Conservation (phyloP, 164 flowering plant species). For the Pachysandra terminalis region DNA sequence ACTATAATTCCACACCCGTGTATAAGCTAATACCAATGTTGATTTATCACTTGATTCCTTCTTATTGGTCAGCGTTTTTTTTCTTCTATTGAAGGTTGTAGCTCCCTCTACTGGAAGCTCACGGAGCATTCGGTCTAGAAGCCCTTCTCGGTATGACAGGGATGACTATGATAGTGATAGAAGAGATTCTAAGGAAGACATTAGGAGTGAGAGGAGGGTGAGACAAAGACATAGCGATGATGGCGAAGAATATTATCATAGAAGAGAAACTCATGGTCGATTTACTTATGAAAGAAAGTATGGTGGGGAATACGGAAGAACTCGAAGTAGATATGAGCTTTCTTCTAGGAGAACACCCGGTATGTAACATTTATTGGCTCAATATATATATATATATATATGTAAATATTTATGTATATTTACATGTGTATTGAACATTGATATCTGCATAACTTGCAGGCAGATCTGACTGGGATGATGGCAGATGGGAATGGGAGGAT, state of each 20-base stretch:
- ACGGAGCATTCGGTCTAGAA: slow-evolving; percentile 24
- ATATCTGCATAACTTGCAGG: slow-evolving; percentile 30
- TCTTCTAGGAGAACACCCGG: slow-evolving; percentile 61
- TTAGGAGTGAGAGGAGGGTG: slow-evolving; percentile 30
- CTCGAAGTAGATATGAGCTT: slow-evolving; percentile 45
- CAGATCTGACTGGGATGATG: slow-evolving; percentile 90
- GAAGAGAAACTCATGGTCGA: slow-evolving; percentile 36
- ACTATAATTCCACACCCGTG: no score
- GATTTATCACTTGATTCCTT: not conserved
- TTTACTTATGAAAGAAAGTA: slow-evolving; percentile 31
- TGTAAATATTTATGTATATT: not conserved
- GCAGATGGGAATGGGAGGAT: slow-evolving; percentile 91
- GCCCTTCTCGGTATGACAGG: slow-evolving; percentile 33
- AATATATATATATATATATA: not conserved
- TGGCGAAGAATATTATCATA: slow-evolving; percentile 21
- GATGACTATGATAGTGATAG: slow-evolving; percentile 34
- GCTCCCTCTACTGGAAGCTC: slow-evolving; percentile 34
- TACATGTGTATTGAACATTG: not conserved
- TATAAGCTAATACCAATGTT: no score
- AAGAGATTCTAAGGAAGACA: slow-evolving; percentile 33
- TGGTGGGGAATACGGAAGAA: slow-evolving; percentile 40
- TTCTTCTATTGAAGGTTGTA: slow-evolving; percentile 28
- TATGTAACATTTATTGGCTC: slow-evolving; percentile 15
- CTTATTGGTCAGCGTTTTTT: not conserved
- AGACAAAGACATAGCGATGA: slow-evolving; percentile 29